Evolutionary conservation across 2,329 filamentous ascomycete species (phyloP).

Genomic region (Neoscytalidium dimidiatum): DNA sequence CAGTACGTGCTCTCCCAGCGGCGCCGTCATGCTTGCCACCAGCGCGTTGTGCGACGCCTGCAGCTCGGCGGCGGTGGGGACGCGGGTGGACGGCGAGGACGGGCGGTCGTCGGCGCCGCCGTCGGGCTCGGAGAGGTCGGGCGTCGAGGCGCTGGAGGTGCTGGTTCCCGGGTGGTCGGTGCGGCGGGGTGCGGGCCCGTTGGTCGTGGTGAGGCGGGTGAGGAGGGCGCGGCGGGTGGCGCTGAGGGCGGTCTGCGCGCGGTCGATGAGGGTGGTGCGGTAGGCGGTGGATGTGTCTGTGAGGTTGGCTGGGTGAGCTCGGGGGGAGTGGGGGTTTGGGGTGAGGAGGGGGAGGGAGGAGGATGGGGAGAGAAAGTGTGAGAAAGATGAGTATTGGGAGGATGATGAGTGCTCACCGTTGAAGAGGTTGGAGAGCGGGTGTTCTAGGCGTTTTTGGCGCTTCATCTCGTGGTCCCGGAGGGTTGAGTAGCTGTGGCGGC

Average conservation of each 20-base stretch:
- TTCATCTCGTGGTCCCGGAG: slow-evolving; percentile 22
- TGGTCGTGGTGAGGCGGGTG: slow-evolving; percentile 13
- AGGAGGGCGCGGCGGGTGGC: slow-evolving; percentile 24
- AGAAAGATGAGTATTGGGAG: neutral
- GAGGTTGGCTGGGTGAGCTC: neutral
- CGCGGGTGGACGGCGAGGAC: slow-evolving; percentile 21
- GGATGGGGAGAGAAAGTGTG: neutral
- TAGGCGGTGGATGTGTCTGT: slow-evolving; percentile 32
- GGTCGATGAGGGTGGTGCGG: slow-evolving; percentile 29
- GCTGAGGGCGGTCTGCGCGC: slow-evolving; percentile 24
- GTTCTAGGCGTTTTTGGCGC: slow-evolving; percentile 21
- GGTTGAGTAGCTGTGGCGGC: neutral
- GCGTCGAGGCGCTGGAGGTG: slow-evolving; percentile 29
- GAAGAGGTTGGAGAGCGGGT: slow-evolving; percentile 32
- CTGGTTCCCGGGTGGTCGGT: slow-evolving; percentile 25
- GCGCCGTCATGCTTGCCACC: slow-evolving; percentile 25
- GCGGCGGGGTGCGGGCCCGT: slow-evolving; percentile 21
- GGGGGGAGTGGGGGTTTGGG: neutral
- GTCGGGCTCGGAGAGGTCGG: slow-evolving; percentile 20
- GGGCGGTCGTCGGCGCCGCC: slow-evolving; percentile 10
- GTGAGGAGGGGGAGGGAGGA: neutral
- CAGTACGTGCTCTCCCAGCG: slow-evolving; percentile 26
- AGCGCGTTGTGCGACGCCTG: slow-evolving; percentile 26
- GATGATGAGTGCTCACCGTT: slow-evolving; percentile 25
- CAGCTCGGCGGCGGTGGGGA: slow-evolving; percentile 24